Percentiles rank a stretch among this genome's conserved stretches.
Evolutionary conservation across 2,329 filamentous ascomycete species (phyloP).

Genomic region (Ilyonectria robusta): DNA sequence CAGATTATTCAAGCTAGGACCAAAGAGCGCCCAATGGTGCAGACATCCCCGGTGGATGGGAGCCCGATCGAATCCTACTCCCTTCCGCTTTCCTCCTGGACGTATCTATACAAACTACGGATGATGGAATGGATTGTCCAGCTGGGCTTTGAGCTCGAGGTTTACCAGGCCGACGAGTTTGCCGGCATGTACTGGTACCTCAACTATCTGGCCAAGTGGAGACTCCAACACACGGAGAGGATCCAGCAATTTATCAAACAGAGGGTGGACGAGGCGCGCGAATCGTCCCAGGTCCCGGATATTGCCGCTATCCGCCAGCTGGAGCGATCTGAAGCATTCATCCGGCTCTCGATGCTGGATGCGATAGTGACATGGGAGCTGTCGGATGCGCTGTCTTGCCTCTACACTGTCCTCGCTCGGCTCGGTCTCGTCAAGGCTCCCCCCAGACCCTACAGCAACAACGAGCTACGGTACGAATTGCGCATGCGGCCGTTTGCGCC

Average conservation of each 20-base stretch:
- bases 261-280: slow-evolving; percentile 51
- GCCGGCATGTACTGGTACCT: slow-evolving; percentile 94
- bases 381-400: slow-evolving; percentile 67
- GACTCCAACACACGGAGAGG: slow-evolving; percentile 78
- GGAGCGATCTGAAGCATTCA: slow-evolving; percentile 65
- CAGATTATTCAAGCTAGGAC: slow-evolving; percentile 73
- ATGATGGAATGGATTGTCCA: slow-evolving; percentile 91
- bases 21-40: slow-evolving; percentile 71
- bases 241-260: slow-evolving; percentile 76
- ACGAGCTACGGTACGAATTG: slow-evolving; percentile 81
- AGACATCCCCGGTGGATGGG: slow-evolving; percentile 53
- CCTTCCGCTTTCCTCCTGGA: slow-evolving; percentile 88
- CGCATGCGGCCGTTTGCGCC: slow-evolving; percentile 87
- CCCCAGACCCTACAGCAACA: slow-evolving; percentile 75
- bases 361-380: slow-evolving; percentile 74
- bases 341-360: slow-evolving; percentile 74
- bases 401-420: slow-evolving; percentile 78
- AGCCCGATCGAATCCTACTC: slow-evolving; percentile 70
- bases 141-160: slow-evolving; percentile 92
- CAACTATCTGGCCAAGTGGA: slow-evolving; percentile 78
- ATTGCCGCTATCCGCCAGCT: slow-evolving; percentile 59
- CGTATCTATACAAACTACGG: slow-evolving; percentile 89
- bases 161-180: slow-evolving; percentile 89
- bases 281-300: slow-evolving; percentile 28
- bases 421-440: slow-evolving; percentile 67